Base-by-base conservation (phyloP, 139 green algal species). In the Chlamydomonas sp. region DNA sequence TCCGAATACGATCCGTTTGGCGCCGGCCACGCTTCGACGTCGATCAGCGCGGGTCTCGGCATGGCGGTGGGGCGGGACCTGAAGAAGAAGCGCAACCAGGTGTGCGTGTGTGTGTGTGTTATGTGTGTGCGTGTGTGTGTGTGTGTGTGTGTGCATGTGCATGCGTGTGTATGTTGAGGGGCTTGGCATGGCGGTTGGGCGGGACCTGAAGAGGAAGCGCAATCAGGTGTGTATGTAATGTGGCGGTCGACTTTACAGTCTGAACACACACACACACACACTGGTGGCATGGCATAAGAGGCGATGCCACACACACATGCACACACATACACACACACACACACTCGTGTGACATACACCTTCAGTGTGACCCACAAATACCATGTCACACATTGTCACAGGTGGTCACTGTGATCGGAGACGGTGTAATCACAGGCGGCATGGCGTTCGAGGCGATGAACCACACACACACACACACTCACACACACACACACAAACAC, bases 1-100 rank as follows among this genome's bases (percentile, higher is more conserved):
- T 90, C 79, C 60, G 84, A 90, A 70, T 94, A 96, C 65, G 92
- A 97, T 73, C 78, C 89, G 13, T 97, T 97, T 83, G 92, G 92
- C 24, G 92, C 92, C 0, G 92, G 92, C 1, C 92, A 97, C 85
- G 88, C 72, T 73, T 93, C 85, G 36, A 97, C 92, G 1, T 92
- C 85, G 38, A 88, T 97, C 35, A 95, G 86, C 26, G 89, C 92
- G 5, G 92, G 83, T 1, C 77, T 97, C 57, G 92, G 91, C 69
- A 97, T 97, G 91, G 92, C 91, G 29, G 92, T 95, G 1, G 91
- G 82, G 5, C 76, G 89, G 1, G 91, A 97, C 72, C 77, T 91
- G 34, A 94, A 94, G 78, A 77, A 72, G 35, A 81, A 81, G 70
- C 86, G 87, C 57, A 85, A 83, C 47, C 68, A 89, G 50, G 86